These are phyloP conservation scores for Endoconidiophora polonica DNA, from an alignment of 2,329 filamentous ascomycete genomes.

Conservation along the genomic window DNA sequence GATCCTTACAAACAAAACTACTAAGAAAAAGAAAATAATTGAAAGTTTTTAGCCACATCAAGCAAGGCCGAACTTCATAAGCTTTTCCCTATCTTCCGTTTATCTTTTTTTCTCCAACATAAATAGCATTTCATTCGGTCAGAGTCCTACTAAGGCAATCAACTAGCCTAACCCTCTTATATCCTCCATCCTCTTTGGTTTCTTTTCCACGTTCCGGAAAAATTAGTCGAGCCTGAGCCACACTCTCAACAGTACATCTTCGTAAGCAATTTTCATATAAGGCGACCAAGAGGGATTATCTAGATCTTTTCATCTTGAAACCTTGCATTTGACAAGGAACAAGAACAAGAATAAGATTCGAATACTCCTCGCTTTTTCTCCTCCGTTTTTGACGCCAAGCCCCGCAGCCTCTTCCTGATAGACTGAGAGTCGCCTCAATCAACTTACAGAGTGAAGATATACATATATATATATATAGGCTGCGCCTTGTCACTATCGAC, in stretches of 20 bases:
- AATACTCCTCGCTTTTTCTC: no score
- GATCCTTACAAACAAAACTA: no score
- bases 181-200: not conserved
- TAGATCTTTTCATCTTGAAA: no score
- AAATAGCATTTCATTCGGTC: not conserved
- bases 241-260: no score
- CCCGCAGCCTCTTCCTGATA: conserved; percentile 9
- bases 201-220: not conserved
- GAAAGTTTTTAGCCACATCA: no score
- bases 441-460: not conserved
- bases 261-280: no score
- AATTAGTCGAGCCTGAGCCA: no score
- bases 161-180: not conserved
- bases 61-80: not conserved
- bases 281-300: no score
- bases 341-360: no score
- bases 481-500: not conserved
- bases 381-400: not conserved
- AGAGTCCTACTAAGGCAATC: conserved; percentile 1
- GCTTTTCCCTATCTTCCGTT: not conserved
- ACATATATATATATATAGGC: not conserved
- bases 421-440: no score
- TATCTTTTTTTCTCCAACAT: not conserved
- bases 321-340: no score
- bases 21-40: no score